phyloP scores from a whole-genome alignment of 2,329 filamentous ascomycete genomes.

The Sordariomycetes sp. region DNA sequence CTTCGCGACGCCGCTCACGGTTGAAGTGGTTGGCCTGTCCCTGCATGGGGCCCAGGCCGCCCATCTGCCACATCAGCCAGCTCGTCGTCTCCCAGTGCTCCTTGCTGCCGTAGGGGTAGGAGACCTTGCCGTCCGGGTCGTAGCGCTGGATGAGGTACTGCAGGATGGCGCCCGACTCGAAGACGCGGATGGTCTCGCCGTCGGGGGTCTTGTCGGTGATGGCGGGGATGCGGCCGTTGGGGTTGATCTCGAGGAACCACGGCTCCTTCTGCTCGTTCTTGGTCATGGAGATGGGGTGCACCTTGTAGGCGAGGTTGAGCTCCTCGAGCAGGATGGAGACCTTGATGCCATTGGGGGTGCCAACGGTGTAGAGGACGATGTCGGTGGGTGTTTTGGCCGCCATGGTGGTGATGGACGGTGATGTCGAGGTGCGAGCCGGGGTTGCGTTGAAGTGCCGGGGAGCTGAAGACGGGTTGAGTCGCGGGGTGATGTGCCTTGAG shows the following conservation, averaged over 20 bases:
- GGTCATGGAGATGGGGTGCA: constrained; percentile 56
- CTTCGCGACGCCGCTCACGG: too few relatives aligned
- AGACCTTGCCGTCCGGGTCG: constrained; percentile 74
- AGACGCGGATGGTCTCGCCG: constrained; percentile 64
- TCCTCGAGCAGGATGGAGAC: constrained; percentile 81
- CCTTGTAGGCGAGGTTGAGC: constrained; percentile 66
- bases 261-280: constrained; percentile 75
- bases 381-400: constrained; percentile 27
- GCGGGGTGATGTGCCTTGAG: too few relatives aligned
- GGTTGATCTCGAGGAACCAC: constrained; percentile 88
- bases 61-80: constrained; percentile 75
- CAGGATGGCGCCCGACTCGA: constrained; percentile 77
- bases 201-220: constrained; percentile 71
- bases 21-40: constrained; percentile 74
- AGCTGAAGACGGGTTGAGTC: too few relatives aligned
- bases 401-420: too few relatives aligned
- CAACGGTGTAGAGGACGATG: constrained; percentile 73
- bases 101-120: constrained; percentile 60
- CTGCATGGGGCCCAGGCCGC: constrained; percentile 15
- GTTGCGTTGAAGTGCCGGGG: too few relatives aligned
- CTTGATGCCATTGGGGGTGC: constrained; percentile 87
- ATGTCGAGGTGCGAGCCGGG: too few relatives aligned
- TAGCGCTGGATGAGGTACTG: constrained; percentile 78
- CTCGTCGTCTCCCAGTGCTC: constrained; percentile 75
- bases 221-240: constrained; percentile 85